Percentiles rank a stretch among this genome's conserved stretches.
Conservation (phyloP, 306 rosid species). For the Senna siamea region DNA sequence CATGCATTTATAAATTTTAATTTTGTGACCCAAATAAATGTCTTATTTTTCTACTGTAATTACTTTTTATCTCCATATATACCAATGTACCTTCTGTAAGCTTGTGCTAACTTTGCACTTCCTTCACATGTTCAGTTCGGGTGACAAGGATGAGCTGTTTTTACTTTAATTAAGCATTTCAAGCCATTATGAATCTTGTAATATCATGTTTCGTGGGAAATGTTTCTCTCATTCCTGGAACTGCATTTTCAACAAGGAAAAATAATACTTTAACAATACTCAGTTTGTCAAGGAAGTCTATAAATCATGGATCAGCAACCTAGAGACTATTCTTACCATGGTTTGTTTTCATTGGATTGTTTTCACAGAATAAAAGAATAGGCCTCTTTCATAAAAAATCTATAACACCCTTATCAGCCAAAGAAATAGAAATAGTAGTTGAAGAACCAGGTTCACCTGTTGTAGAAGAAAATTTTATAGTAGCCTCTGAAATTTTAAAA, state of each 20-base stretch:
- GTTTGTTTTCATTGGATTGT: conserved; percentile 52
- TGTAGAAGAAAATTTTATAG: conserved; percentile 56
- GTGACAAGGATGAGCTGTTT: no score
- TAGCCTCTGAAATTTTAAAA: no score
- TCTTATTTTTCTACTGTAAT: no score
- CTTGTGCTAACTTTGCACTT: conserved; percentile 17
- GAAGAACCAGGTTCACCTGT: conserved; percentile 64
- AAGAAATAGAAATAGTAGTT: conserved; percentile 73
- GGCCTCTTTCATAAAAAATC: conserved; percentile 49
- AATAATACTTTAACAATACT: conserved; percentile 54
- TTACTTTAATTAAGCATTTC: no score
- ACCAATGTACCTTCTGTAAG: neutral
- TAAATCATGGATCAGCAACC: conserved; percentile 49
- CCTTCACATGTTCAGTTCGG: conserved; percentile 40
- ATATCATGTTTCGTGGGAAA: conserved; percentile 68
- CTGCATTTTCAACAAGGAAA: conserved; percentile 59
- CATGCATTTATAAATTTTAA: neutral
- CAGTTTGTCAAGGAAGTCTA: conserved; percentile 58
- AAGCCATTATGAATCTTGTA: conserved; percentile 69
- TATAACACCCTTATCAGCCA: conserved; percentile 64
- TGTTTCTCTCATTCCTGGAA: conserved; percentile 73
- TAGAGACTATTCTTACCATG: conserved; percentile 61
- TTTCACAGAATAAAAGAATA: conserved; percentile 53
- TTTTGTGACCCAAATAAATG: neutral
- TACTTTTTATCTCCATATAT: no score